Conservation (phyloP, 2,329 filamentous ascomycete species). For the Anthostomella pinea region DNA sequence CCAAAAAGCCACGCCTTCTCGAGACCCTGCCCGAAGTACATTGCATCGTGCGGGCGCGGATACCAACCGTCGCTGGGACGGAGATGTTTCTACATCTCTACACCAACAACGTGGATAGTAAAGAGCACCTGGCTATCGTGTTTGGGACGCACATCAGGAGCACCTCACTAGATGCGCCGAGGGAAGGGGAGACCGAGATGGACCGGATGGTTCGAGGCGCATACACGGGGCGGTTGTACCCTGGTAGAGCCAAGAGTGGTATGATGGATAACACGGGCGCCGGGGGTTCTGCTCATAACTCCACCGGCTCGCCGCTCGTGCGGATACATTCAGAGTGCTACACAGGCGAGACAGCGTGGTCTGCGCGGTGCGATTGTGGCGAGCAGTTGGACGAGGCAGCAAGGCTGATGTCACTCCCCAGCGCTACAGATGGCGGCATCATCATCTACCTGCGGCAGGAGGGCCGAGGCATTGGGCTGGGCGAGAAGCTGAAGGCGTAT, state of each 20-base stretch:
- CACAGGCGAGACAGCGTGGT: constrained; percentile 98
- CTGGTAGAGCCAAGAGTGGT: constrained; percentile 75
- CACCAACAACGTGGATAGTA: constrained; percentile 86
- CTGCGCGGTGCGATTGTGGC: constrained; percentile 93
- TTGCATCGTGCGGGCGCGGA: constrained; percentile 90
- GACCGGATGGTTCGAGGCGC: constrained; percentile 93
- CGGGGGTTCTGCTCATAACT: constrained; percentile 9
- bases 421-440: constrained; percentile 68
- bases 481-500: constrained; percentile 96
- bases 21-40: constrained; percentile 78
- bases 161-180: constrained; percentile 65
- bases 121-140: constrained; percentile 95
- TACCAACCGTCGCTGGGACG: constrained; percentile 84
- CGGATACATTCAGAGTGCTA: constrained; percentile 98
- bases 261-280: constrained; percentile 42
- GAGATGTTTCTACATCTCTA: constrained; percentile 98
- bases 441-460: constrained; percentile 96
- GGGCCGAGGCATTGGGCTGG: constrained; percentile 89
- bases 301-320: constrained; percentile 64
- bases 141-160: constrained; percentile 85
- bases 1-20: constrained; percentile 69
- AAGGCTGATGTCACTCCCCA: constrained; percentile 78
- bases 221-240: constrained; percentile 83
- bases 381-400: constrained; percentile 97
- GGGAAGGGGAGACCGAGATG: constrained; percentile 78